Conservation (phyloP, 2,329 filamentous ascomycete genomes). For the Talaromyces amestolkiae region DNA sequence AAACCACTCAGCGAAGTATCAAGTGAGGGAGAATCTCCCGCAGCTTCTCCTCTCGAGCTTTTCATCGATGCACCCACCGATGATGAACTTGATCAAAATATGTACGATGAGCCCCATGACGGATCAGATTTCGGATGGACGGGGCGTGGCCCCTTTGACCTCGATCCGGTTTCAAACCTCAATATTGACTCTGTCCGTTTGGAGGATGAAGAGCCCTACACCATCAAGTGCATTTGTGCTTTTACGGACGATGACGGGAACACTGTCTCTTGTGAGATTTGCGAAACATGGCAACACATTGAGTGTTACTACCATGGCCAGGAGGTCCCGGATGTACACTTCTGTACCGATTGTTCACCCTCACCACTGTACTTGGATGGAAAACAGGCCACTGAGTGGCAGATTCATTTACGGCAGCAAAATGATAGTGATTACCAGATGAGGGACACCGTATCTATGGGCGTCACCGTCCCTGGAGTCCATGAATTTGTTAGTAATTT, state of each 20-base stretch:
- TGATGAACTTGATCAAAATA: not conserved
- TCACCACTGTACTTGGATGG: conserved; percentile 72
- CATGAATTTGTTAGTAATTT: not conserved
- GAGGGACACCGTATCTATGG: too few species aligned
- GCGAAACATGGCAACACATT: conserved; percentile 98
- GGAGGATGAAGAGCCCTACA: conserved; percentile 61
- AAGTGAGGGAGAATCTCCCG: not conserved
- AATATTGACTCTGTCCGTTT: conserved; percentile 35
- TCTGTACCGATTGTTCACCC: conserved; percentile 87
- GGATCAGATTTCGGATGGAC: not conserved
- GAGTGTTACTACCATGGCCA: conserved; percentile 87
- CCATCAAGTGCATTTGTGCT: conserved; percentile 96
- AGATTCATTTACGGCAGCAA: conserved; percentile 60
- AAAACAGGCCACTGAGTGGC: conserved; percentile 71
- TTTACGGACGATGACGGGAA: conserved; percentile 94
- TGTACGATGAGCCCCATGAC: not conserved
- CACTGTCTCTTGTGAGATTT: conserved; percentile 93
- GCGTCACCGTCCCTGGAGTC: too few species aligned
- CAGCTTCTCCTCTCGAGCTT: not conserved
- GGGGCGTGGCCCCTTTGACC: too few species aligned
- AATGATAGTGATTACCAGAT: conserved; percentile 64
- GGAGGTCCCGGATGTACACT: conserved; percentile 75
- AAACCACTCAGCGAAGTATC: not conserved
- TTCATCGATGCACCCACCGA: too few species aligned
- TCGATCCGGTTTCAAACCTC: too few species aligned